phyloP scores from a whole-genome alignment of 176 grass and related monocot species.

The Puccinellia tenuiflora region DNA sequence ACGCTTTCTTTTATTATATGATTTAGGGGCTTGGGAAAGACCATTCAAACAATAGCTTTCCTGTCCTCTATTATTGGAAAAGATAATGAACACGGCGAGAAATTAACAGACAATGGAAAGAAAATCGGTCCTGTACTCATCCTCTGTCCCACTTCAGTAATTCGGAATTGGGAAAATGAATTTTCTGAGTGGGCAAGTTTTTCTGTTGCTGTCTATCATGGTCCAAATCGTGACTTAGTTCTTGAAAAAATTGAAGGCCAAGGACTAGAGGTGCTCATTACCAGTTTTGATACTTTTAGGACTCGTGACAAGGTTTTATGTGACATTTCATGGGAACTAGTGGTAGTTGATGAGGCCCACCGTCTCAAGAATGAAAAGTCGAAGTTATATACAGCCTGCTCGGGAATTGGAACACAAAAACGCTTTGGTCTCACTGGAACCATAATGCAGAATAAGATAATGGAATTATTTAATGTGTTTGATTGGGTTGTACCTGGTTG shows the following conservation, averaged over 20 bases:
- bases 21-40: constrained; percentile 91
- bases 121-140: constrained; percentile 65
- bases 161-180: constrained; percentile 95
- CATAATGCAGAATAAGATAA: constrained; percentile 90
- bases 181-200: constrained; percentile 84
- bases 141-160: constrained; percentile 85
- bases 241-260: constrained; percentile 70
- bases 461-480: constrained; percentile 98
- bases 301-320: constrained; percentile 79
- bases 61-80: constrained; percentile 67
- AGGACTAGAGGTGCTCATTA: constrained; percentile 67
- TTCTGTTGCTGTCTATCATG: constrained; percentile 81
- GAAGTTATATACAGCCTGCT: constrained; percentile 68
- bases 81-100: constrained; percentile 40
- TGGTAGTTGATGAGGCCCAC: constrained; percentile 94
- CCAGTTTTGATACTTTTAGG: constrained; percentile 96
- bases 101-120: constrained; percentile 18
- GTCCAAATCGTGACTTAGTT: constrained; percentile 81
- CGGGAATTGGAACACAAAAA: constrained; percentile 72
- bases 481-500: constrained; percentile 86
- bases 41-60: constrained; percentile 95
- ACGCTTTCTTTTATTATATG: constrained; percentile 15
- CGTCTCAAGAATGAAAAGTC: constrained; percentile 93
- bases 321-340: constrained; percentile 73
- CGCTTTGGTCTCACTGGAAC: constrained; percentile 90